Base-by-base conservation (phyloP, 1,284 basidiomycete genomes). In the Microbotryum intermedium region DNA sequence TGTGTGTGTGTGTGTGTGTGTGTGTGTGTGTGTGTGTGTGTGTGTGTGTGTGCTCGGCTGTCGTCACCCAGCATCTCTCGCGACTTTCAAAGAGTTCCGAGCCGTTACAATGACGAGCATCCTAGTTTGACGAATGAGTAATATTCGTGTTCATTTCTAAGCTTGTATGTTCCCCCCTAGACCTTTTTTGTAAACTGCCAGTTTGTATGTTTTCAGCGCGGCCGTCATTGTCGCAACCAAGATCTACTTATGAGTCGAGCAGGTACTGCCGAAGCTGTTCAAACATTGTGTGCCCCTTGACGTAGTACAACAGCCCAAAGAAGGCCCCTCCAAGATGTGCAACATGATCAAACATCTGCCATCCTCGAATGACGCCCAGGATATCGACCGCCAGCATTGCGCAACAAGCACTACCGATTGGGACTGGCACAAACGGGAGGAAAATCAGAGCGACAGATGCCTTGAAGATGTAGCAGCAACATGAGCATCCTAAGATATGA, bases 301-400 rank as follows among this genome's bases (percentile, higher is more conserved):
- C 3, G 46, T 49, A 67, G 50, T 56, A 63, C 20, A 16, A 9
- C 20, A 50, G 56, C 8, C 69, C 69, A 16, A 55, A 57, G 10
- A 55, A 49, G 10, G 61, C 67, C 8, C 70, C 70, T 3, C 64
- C 57, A 18, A 71, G 59, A 52, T 71, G 70, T 1, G 70, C 70
- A 18, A 61, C 65, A 53, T 71, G 70, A 50, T 71, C 70, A 50
- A 71, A 69, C 51, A 64, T 55, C 23, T 54, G 50, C 69, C 69
- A 71, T 10, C 69, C 67, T 21, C 66, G 63, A 4, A 70, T 10
- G 6, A 71, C 57, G 1, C 70, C 69, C 42, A 62, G 47, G n/a
- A 64, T 6, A 55, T 70, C 68, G 50, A 69, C 48, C 4, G 59
- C 49, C 51, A 68, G 52, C 53, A 68, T 48, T 6, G 43, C 25